Evolutionary conservation across 148 eudicot species (phyloP).

Genomic region (Rhododendron ovatum): DNA sequence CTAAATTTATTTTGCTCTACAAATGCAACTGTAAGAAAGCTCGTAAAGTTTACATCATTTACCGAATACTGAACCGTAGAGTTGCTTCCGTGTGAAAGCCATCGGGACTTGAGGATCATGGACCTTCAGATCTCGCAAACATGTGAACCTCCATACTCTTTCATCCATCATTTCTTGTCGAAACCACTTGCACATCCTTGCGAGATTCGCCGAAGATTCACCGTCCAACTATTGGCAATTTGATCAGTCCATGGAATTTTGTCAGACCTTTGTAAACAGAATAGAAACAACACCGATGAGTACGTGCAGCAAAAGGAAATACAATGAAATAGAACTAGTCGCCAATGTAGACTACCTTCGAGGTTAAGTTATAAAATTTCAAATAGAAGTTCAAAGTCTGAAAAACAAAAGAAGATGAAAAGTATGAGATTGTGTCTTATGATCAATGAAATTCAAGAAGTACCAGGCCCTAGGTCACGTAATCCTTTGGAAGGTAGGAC

Average conservation of each 20-base stretch:
- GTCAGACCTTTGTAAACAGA: slow-evolving; percentile 44
- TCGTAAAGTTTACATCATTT: slow-evolving; percentile 2
- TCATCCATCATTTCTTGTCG: slow-evolving; percentile 54
- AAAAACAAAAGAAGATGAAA: not conserved
- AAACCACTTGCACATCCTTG: slow-evolving; percentile 83
- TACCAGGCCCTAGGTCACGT: not conserved
- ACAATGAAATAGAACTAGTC: not conserved
- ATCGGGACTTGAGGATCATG: slow-evolving; percentile 57
- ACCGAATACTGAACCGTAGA: slow-evolving; percentile 77
- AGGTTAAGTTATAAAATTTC: not conserved
- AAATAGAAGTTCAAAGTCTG: not conserved
- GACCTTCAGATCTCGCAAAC: slow-evolving; percentile 73
- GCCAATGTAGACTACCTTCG: not conserved
- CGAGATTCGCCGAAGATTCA: slow-evolving; percentile 66
- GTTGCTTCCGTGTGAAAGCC: slow-evolving; percentile 58
- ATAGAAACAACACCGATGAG: not conserved
- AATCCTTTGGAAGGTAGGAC: not conserved
- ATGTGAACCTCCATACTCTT: slow-evolving; percentile 51
- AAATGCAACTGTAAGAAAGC: not conserved
- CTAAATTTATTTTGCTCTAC: not conserved
- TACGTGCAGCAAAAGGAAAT: not conserved
- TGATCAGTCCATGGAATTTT: slow-evolving; percentile 61
- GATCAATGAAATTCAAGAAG: not conserved
- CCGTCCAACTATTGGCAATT: slow-evolving; percentile 80
- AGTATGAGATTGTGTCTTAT: not conserved